Percentiles rank a stretch among this genome's conserved stretches.
phyloP scores from a whole-genome alignment of 2,329 filamentous ascomycete genomes.

The Fusarium continuum region DNA sequence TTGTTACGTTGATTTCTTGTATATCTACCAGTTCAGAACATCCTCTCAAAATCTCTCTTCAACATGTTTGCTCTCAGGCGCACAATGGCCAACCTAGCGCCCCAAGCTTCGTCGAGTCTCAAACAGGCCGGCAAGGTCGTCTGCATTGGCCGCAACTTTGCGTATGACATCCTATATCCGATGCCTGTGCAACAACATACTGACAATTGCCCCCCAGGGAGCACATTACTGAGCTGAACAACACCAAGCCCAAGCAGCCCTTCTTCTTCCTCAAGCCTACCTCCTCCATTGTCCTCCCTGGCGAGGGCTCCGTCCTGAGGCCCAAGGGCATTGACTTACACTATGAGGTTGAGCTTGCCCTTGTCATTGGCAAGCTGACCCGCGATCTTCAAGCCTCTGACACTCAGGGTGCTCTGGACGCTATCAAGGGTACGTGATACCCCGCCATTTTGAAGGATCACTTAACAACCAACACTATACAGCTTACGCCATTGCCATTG shows the following conservation, averaged over 20 bases:
- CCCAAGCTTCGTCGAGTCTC: constrained; percentile 55
- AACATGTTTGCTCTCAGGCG: constrained; percentile 51
- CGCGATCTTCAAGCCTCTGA: constrained; percentile 80
- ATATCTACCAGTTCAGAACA: background rate
- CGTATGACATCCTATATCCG: constrained; percentile 62
- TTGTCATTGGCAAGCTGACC: constrained; percentile 85
- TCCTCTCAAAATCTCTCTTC: background rate
- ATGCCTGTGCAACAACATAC: background rate
- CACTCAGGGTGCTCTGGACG: constrained; percentile 77
- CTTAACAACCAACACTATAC: constrained; percentile 7
- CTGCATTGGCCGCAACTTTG: constrained; percentile 96
- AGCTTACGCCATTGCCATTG: constrained; percentile 91
- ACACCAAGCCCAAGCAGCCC: constrained; percentile 86
- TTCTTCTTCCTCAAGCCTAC: constrained; percentile 99
- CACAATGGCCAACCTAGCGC: constrained; percentile 51
- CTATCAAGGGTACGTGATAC: constrained; percentile 74
- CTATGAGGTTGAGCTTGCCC: constrained; percentile 93
- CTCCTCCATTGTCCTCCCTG: constrained; percentile 82
- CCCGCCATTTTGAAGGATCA: background rate
- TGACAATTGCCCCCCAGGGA: constrained; percentile 64
- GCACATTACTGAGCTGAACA: constrained; percentile 93
- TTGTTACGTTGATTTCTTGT: background rate
- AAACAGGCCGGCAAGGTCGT: constrained; percentile 77
- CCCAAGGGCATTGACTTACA: constrained; percentile 87
- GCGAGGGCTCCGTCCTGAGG: constrained; percentile 80